These are phyloP conservation scores for Phoma sp. DNA, from an alignment of 2,329 filamentous ascomycete species.

Conservation along the genomic window DNA sequence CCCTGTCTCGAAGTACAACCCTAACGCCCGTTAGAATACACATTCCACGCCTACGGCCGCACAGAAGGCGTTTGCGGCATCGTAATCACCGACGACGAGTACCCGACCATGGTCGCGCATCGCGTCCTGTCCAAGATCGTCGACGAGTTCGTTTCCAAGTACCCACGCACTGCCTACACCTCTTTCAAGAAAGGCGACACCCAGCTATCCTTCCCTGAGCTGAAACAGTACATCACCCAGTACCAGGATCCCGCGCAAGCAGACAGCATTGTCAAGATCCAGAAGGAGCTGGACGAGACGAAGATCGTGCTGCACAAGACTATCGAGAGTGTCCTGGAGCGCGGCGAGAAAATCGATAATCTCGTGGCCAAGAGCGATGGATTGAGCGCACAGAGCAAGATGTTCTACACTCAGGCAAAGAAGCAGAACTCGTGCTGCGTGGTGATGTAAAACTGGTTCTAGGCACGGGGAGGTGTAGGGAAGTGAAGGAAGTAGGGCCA, in stretches of 20 bases:
- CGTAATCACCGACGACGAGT: slow-evolving; percentile 56
- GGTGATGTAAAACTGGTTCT: slow-evolving; percentile 53
- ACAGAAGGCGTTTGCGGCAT: slow-evolving; percentile 56
- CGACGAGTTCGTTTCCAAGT: slow-evolving; percentile 82
- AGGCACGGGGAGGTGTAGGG: slow-evolving; percentile 1
- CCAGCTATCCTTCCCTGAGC: slow-evolving; percentile 64
- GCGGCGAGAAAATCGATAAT: slow-evolving; percentile 95
- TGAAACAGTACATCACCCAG: slow-evolving; percentile 77
- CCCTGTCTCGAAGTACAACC: background rate
- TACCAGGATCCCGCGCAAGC: slow-evolving; percentile 90
- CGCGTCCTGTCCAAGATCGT: slow-evolving; percentile 84
- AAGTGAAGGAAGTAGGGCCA: background rate
- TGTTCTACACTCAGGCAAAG: slow-evolving; percentile 84
- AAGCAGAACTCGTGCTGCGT: slow-evolving; percentile 67
- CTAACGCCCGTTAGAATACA: slow-evolving; percentile 61
- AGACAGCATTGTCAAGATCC: slow-evolving; percentile 93
- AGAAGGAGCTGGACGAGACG: slow-evolving; percentile 95
- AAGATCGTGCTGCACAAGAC: slow-evolving; percentile 98
- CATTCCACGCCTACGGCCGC: slow-evolving; percentile 57
- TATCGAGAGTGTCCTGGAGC: slow-evolving; percentile 84
- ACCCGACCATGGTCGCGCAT: slow-evolving; percentile 77
- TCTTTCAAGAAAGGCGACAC: slow-evolving; percentile 54
- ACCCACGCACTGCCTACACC: slow-evolving; percentile 73
- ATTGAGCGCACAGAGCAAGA: slow-evolving; percentile 90
- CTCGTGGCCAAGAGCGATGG: slow-evolving; percentile 92